Evolutionary conservation across 352 stramenopile species (phyloP).

Genomic region (Pythium rishiriense): DNA sequence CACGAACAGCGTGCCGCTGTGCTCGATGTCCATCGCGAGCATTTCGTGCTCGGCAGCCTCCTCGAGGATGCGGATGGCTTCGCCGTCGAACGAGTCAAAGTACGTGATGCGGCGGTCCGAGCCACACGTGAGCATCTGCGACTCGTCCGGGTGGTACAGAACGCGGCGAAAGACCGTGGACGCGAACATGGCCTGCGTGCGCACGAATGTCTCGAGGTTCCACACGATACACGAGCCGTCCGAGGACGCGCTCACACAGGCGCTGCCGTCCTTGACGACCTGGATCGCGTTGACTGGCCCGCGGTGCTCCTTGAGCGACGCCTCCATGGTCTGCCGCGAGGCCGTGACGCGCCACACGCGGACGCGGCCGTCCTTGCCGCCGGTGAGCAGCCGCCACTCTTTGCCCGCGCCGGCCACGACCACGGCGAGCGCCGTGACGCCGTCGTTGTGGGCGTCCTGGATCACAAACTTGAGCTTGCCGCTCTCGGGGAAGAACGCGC

Average conservation of each 20-base stretch:
- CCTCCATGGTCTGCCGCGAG: conserved; percentile 93
- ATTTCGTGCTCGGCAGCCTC: conserved; percentile 90
- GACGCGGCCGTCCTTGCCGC: conserved; percentile 93
- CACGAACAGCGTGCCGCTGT: conserved; percentile 88
- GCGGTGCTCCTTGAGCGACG: conserved; percentile 95
- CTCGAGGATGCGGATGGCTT: conserved; percentile 93
- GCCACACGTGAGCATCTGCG: conserved; percentile 95
- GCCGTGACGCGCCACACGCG: conserved; percentile 93
- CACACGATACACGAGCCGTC: conserved; percentile 95
- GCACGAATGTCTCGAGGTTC: conserved; percentile 93
- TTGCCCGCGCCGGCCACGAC: conserved; percentile 48
- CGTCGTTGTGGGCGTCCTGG: conserved; percentile 94
- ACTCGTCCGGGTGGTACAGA: conserved; percentile 96
- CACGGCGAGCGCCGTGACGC: conserved; percentile 92
- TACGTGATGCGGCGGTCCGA: conserved; percentile 96
- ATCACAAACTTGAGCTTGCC: conserved; percentile 98
- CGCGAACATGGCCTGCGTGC: conserved; percentile 95
- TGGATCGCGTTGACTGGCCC: conserved; percentile 92
- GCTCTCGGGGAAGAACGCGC: conserved; percentile 95
- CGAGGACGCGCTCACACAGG: conserved; percentile 76
- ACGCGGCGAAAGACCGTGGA: conserved; percentile 94
- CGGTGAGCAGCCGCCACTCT: conserved; percentile 92
- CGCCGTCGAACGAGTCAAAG: conserved; percentile 95
- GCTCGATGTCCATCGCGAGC: conserved; percentile 92
- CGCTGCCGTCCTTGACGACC: conserved; percentile 68